These are phyloP conservation scores for Thalassiosira delicatula DNA, from an alignment of 352 stramenopile species.

Conservation along the genomic window DNA sequence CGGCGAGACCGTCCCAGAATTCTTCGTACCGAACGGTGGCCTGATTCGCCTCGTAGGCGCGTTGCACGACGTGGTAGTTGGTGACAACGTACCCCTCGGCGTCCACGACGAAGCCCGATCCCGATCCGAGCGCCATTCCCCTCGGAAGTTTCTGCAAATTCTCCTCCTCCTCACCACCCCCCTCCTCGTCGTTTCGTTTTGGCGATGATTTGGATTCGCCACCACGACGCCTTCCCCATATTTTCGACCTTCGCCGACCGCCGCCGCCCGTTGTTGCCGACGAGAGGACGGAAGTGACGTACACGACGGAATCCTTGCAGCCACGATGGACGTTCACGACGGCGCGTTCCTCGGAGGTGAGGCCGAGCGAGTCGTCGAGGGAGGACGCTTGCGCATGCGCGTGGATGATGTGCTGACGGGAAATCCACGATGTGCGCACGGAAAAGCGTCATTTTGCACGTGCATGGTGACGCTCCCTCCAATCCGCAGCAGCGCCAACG, in stretches of 20 bases:
- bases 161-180: conserved; percentile 12
- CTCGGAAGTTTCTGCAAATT: conserved; percentile 28
- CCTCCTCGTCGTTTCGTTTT: conserved; percentile 11
- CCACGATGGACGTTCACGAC: conserved; percentile 68
- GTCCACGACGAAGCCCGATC: conserved; percentile 60
- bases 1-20: conserved; percentile 38
- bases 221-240: background rate
- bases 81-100: conserved; percentile 71
- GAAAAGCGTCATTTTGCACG: no score
- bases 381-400: no score
- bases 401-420: no score
- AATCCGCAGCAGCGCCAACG: no score
- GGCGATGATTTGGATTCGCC: conserved; percentile 33
- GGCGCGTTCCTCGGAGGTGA: conserved; percentile 63
- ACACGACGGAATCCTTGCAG: conserved; percentile 63
- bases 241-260: conserved; percentile 8
- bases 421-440: no score
- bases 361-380: conserved; percentile 62
- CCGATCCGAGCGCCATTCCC: conserved; percentile 56
- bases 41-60: conserved; percentile 59
- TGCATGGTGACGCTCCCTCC: no score
- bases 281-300: conserved; percentile 69
- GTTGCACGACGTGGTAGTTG: conserved; percentile 78
- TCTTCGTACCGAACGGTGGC: conserved; percentile 28
- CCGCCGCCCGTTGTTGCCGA: background rate